These are phyloP conservation scores for Nepenthes gracilis DNA, from an alignment of 148 eudicot species.

Conservation along the genomic window DNA sequence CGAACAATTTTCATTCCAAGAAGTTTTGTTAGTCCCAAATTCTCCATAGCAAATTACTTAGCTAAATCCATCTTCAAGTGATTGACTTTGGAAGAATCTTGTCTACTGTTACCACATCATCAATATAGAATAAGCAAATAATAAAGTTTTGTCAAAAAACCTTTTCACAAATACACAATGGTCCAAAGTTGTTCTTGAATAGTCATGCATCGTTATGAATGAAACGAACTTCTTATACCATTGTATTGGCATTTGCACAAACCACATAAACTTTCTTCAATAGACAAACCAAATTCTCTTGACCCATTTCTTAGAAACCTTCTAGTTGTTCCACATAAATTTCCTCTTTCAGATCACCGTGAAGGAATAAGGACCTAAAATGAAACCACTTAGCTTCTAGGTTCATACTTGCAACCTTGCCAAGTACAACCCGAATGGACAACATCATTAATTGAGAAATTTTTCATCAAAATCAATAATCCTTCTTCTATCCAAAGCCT, in stretches of 20 bases:
- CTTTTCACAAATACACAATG: too few species aligned
- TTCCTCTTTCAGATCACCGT: conserved; percentile 2
- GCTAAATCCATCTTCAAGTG: not conserved
- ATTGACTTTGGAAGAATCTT: not conserved
- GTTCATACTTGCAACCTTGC: not conserved
- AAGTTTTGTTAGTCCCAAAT: not conserved
- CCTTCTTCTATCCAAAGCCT: not conserved
- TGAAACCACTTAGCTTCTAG: conserved; percentile 2
- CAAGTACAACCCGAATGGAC: conserved; percentile 1
- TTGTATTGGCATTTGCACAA: too few species aligned
- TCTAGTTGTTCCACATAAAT: conserved; percentile 6
- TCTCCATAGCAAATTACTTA: not conserved
- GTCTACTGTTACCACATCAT: too few species aligned
- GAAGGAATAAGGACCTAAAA: conserved; percentile 2
- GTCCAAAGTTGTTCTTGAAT: too few species aligned
- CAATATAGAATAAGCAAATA: too few species aligned
- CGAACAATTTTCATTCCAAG: not conserved
- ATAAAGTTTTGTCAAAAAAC: too few species aligned
- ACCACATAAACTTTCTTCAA: too few species aligned
- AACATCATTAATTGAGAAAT: conserved; percentile 7
- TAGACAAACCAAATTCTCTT: not conserved
- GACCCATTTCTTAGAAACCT: not conserved
- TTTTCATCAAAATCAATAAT: conserved; percentile 7
- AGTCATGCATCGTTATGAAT: too few species aligned
- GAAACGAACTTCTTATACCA: too few species aligned